Percentiles rank a stretch among this genome's conserved stretches.
phyloP scores from a whole-genome alignment of 2,329 filamentous ascomycete species.

The Hawksworthiomyces lignivorus region DNA sequence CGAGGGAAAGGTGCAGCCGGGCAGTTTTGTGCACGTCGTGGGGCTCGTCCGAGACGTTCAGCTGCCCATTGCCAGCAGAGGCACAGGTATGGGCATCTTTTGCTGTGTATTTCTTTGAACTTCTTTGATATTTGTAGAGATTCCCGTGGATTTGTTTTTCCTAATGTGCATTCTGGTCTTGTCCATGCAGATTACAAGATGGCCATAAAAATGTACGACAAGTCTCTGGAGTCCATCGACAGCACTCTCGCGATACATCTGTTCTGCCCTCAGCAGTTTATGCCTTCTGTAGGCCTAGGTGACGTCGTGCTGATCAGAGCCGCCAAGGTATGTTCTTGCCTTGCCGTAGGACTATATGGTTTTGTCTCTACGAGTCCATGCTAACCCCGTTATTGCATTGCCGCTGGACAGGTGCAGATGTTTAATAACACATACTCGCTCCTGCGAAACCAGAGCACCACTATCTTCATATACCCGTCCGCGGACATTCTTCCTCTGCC shows the following conservation, averaged over 20 bases:
- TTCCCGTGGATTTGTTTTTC: no score
- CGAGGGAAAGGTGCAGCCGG: conserved; percentile 24
- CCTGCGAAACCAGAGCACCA: conserved; percentile 33
- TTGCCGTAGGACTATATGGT: no score
- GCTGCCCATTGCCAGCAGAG: conserved; percentile 29
- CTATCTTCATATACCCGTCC: conserved; percentile 37
- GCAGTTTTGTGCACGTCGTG: conserved; percentile 48
- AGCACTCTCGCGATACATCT: conserved; percentile 45
- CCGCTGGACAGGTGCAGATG: conserved; percentile 41
- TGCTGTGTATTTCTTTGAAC: no score
- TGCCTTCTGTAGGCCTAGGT: conserved; percentile 41
- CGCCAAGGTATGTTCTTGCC: conserved; percentile 49
- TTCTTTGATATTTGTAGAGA: no score
- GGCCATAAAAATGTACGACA: conserved; percentile 53
- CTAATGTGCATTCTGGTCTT: no score
- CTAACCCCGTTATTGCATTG: no score
- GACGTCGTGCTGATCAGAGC: conserved; percentile 59
- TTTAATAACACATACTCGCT: conserved; percentile 30
- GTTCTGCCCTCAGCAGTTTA: conserved; percentile 46
- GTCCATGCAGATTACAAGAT: conserved; percentile 58
- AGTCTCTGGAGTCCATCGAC: conserved; percentile 38
- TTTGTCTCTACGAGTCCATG: no score
- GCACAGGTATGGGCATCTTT: not conserved
- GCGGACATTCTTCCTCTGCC: conserved; percentile 30
- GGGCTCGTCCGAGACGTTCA: conserved; percentile 64